Conservation (phyloP, 768 basidiomycete species). For the Tulasnella sp. region DNA sequence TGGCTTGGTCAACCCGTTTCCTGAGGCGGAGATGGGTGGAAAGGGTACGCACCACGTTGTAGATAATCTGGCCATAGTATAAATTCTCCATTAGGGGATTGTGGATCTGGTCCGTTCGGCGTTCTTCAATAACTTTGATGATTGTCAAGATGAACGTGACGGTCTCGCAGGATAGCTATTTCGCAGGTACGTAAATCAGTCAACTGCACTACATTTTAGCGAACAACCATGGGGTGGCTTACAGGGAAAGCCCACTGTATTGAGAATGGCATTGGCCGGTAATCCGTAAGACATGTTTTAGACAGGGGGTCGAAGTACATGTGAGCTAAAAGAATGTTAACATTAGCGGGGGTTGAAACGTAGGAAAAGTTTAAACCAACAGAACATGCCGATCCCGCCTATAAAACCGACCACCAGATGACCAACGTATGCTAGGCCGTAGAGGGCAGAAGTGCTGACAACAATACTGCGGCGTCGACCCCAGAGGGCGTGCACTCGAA, state of each 20-base stretch:
- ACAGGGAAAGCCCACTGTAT: not conserved
- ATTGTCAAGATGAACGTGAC: not conserved
- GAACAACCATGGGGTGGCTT: not conserved
- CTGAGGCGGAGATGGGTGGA: not conserved
- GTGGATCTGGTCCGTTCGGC: not conserved
- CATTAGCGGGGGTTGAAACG: not conserved
- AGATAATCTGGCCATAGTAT: not conserved
- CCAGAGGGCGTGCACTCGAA: not conserved
- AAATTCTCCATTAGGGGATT: not conserved
- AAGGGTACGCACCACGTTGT: not conserved
- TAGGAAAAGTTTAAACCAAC: not conserved
- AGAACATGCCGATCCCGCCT: not conserved
- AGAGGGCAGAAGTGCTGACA: not conserved
- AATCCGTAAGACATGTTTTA: not conserved
- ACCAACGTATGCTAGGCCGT: not conserved
- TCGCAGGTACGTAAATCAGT: not conserved
- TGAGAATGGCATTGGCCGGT: not conserved
- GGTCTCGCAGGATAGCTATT: not conserved
- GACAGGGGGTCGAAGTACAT: not conserved
- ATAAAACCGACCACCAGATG: not conserved
- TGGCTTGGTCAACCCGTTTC: not conserved
- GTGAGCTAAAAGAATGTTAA: not conserved
- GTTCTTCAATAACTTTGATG: not conserved
- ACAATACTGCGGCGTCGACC: not conserved
- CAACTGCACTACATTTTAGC: not conserved